These are phyloP conservation scores for Pseudogymnoascus sp. DNA, from an alignment of 2,329 filamentous ascomycete species.

Conservation along the genomic window DNA sequence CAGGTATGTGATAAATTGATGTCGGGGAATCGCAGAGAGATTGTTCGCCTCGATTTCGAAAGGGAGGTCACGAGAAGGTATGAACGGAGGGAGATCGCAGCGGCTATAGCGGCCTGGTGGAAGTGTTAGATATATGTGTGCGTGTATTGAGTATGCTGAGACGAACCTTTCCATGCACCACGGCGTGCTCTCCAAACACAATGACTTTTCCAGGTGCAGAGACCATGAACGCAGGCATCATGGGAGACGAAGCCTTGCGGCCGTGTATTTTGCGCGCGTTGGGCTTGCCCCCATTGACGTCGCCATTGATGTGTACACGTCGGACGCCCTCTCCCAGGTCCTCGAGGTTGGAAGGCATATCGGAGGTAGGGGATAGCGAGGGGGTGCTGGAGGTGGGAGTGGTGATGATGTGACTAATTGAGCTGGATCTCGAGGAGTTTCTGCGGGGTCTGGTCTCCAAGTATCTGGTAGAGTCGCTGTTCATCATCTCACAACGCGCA, in stretches of 20 bases:
- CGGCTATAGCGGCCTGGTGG: constrained; percentile 75
- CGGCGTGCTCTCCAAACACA: constrained; percentile 93
- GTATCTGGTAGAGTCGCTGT: neutral
- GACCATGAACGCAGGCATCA: constrained; percentile 92
- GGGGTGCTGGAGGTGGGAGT: constrained; percentile 1
- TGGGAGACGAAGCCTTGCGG: constrained; percentile 53
- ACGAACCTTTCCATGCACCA: constrained; percentile 87
- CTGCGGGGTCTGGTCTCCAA: neutral
- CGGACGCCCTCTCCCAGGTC: neutral
- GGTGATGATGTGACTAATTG: constrained; percentile 2
- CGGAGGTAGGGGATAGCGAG: neutral
- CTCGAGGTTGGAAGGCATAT: constrained; percentile 5
- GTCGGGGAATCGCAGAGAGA: constrained; percentile 84
- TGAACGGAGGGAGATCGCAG: constrained; percentile 87
- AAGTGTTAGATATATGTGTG: neutral
- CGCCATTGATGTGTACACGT: constrained; percentile 18
- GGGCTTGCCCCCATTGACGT: constrained; percentile 12
- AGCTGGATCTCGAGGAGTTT: constrained; percentile 1
- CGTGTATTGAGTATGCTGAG: neutral
- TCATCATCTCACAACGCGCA: constrained; percentile 3
- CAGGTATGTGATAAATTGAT: constrained; percentile 85
- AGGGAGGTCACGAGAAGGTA: constrained; percentile 93
- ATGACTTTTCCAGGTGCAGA: constrained; percentile 98
- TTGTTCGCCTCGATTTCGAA: constrained; percentile 82
- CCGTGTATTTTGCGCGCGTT: constrained; percentile 17